Evolutionary conservation across 2,329 filamentous ascomycete genomes (phyloP), one percentile per base, ranked within the genome.

Genomic region (Graphium sp.): DNA sequence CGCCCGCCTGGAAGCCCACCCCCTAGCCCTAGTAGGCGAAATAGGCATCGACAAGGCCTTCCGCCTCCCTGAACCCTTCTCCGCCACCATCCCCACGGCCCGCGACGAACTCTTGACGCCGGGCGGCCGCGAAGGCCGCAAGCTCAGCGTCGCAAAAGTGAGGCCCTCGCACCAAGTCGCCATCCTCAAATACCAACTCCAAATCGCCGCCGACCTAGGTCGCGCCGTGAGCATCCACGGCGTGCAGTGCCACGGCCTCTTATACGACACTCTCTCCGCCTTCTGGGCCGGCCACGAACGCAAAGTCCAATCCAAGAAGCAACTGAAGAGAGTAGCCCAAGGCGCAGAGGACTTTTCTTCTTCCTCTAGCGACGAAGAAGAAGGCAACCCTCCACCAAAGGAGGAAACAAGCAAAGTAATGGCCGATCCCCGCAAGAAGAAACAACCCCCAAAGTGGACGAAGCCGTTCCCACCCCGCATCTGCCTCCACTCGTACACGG

Each of bases 401-500:
- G n/a, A n/a, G n/a, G n/a, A n/a, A n/a, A n/a, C n/a, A n/a, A n/a
- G n/a, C n/a, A n/a, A n/a, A n/a, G n/a, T n/a, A n/a, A n/a, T n/a
- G n/a, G n/a, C n/a, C n/a, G n/a, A n/a, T n/a, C n/a, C n/a, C n/a
- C n/a, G n/a, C n/a, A n/a, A n/a, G n/a, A n/a, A n/a, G n/a, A n/a
- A n/a, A n/a, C n/a, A n/a, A n/a, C n/a, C n/a, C n/a, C n/a, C n/a
- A 38, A 26, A 7, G 35, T 29, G 2, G 10, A 14, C 9, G 24
- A 72, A 64, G 34, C 75, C 79, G 0, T 95, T 77, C 40, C 85
- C 89, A 4, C 84, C 85, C 1, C 62, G 85, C 7, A 76, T 95
- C 45, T 98, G 89, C 45, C 68, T 98, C 34, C 89, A 98, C 50
- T 94, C 85, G 0, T 98, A 84, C 50, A 91, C 80, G 26, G 87